Base-by-base conservation (phyloP, 1,284 basidiomycete genomes). In the Pulchroboletus neoregius region DNA sequence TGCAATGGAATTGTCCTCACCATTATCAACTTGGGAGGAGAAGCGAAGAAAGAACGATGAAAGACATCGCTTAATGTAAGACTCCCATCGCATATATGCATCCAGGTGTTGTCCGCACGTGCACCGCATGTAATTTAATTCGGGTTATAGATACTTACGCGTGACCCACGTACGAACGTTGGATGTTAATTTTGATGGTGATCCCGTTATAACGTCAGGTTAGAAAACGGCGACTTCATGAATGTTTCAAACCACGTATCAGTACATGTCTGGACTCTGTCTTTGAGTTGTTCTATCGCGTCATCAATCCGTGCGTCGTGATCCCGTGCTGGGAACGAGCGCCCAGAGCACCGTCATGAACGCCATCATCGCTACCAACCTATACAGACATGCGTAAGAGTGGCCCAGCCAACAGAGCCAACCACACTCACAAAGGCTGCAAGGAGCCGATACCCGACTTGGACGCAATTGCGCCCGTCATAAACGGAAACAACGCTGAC, bases 401-500 rank as follows among this genome's bases (percentile, higher is more conserved):
- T 6, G 7, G 8, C 7, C 7, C 16, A 3, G 15, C 24, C 24
- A 9, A 2, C 7, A 26, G 7, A 7, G 9, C 7, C 15, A 7
- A 31, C 39, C 9, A 13, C 26, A 70, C 78, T 59, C 56, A 80
- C 78, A 82, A 51, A 6, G 81, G 81, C 50, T 82, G 79, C 50
- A 82, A 55, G 44, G 68, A 69, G 27, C 61, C 60, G 27, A 83
- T 82, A 1, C 79, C 77, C 15, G 69, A 66, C 46, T 58, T 69
- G 13, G 68, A 67, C 1, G 78, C 75, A 15, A 83, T 68, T 1
- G 74, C 72, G 16, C 79, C 79, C 0, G 76, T 77, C 37, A 79
- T 64, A 60, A 80, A 80, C 1, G 79, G 79, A 16, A 80, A 54
- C 16, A 74, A 51, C 0, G 80, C 79, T 7, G 71, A 72, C 6